Evolutionary conservation across 768 basidiomycete genomes (phyloP), one percentile per base, ranked within the genome.

Genomic region (Tulasnella sp.): DNA sequence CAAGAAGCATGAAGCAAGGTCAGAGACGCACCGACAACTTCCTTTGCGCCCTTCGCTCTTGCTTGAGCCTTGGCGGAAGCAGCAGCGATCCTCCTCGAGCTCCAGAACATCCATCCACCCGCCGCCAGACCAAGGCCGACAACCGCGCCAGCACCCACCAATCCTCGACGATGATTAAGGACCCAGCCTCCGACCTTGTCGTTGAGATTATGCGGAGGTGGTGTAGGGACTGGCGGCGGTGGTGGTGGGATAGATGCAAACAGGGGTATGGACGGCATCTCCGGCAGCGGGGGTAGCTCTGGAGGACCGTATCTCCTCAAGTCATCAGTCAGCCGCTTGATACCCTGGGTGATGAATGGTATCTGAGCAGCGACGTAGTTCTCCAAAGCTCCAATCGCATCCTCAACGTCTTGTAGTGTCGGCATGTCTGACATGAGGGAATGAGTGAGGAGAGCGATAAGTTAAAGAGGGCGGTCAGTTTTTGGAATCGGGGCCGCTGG

Each of bases 221-320:
- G 34, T 19, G 74, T 36, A 22, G 87, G 82, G 11, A 86, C 82
- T 0, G 86, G 86, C 0, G 88, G 85, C 0, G 88, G 86, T 0
- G 89, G 90, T 4, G 77, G 78, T 0, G 91, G 90, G 93, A 87
- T 78, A 92, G 88, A 79, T 93, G 92, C 79, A 89, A 87, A 12
- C 91, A 90, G 67, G 92, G 83, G 74, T 19, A 76, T 70, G 31
- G 74, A 79, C 84, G 87, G 74, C n/a, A 93, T 85, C 67, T 87
- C 86, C 14, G 85, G 84, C 29, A 88, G 80, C 34, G 25, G 42
- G 19, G 86, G 83, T 15, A 85, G 77, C n/a, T 82, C 81, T 77
- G 84, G 82, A 22, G 91, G 92, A 31, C 93, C 93, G 81, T 92
- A 93, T 76, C 93, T 90, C 68, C 91, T 87, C 78, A 95, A 88